Evolutionary conservation across 176 grass and related monocot species (phyloP), one percentile per base, ranked within the genome.

Genomic region (Paspalum notatum): DNA sequence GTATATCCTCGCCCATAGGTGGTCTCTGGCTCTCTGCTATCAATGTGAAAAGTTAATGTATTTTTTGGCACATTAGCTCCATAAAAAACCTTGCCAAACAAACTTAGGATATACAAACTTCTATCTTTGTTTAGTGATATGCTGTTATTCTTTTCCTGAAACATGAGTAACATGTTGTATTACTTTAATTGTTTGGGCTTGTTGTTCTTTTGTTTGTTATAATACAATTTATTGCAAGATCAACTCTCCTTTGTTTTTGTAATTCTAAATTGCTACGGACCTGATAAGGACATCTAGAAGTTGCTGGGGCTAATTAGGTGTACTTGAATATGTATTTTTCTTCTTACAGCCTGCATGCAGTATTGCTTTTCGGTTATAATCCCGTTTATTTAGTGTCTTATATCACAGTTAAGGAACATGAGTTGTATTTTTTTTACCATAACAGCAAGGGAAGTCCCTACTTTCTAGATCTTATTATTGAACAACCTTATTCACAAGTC

Each of bases 1-100:
- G 96, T 99, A 91, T 68, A 53, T 53, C 71, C 66, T 58, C 49
- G 89, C 80, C 21, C 78, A 41, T 48, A 62, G 37, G 42, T 18
- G 11, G 4, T 39, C 81, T 83, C 32, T 32, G n/a, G n/a, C 27
- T 80, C 47, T 58, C 14, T 59, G 14, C 57, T 44, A 66, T 17
- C n/a, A 62, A 27, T 83, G 2, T 70, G 11, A 27, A 10, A 78
- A 39, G 18, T 49, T 21, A n/a, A 21, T 77, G 64, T 16, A 42
- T 1, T n/a, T 56, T 55, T 69, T 57, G 62, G 41, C 66, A 65
- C 16, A 69, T 82, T 22, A 80, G 62, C 54, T 60, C 39, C 21
- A 64, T 10, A 14, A 24, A 68, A 50, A 46, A 20, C 22, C 22
- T 55, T 55, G 16, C 37, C 16, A 25, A 43, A 56, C n/a, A 56